Evolutionary conservation across 495 filamentous ascomycete species (phyloP), one percentile per base, ranked within the genome.

Genomic region (Talaromyces trachyspermus): DNA sequence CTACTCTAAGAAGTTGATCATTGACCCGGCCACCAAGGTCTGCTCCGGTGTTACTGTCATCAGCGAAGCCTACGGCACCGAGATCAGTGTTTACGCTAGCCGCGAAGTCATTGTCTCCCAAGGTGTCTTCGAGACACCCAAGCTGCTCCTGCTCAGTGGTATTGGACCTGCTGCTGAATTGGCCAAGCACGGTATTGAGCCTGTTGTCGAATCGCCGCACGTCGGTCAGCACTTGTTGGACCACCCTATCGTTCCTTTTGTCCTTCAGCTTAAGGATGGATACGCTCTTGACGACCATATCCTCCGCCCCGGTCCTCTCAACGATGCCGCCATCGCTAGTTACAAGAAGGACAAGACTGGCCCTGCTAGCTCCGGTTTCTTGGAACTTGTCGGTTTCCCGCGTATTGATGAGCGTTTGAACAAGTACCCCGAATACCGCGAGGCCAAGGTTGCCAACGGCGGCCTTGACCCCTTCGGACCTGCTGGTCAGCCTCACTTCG

Each of bases 211-310:
- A 4, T 60, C 70, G 0, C 67, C 68, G 7, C 63, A 69, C 22
- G 70, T 83, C 35, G 80, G 80, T 4, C 66, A 79, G 52, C 76
- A 82, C 54, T 68, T 83, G 1, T 58, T 78, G 0, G 80, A 85
- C 54, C 79, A 83, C 51, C 64, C 66, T 20, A 47, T 46, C 27
- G 69, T 79, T 10, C 68, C 78, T 2, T 72, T 78, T 50, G 76
- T 79, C 9, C 68, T 81, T 43, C 62, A 60, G 4, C 55, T 81
- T 46, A 77, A 79, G 51, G 76, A 81, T 43, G 75, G 75, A 10
- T 68, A 59, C 40, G 68, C 70, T 27, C 56, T 81, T 17, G 79
- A 83, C 48, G 59, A 74, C 41, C 65, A 75, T 41, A 54, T 81
- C 4, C 73, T 81, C 3, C 68, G 76, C 17, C 22, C 46, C 0